These are phyloP conservation scores for Eucalyptus lansdowneana DNA, from an alignment of 345 rosid species.

Conservation along the genomic window DNA sequence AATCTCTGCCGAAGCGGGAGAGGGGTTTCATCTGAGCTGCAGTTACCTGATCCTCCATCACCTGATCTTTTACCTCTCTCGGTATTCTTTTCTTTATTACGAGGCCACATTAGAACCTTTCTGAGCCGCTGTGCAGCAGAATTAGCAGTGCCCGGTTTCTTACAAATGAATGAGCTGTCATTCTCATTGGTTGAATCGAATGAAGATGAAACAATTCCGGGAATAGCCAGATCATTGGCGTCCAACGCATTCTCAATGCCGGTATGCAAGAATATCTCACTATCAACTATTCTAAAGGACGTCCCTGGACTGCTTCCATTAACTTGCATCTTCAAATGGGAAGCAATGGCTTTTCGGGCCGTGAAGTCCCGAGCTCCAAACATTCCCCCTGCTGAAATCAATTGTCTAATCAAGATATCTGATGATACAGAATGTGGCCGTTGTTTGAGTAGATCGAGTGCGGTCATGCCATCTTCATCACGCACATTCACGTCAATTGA, in stretches of 20 bases:
- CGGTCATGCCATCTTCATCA: constrained; percentile 72
- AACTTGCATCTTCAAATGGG: constrained; percentile 68
- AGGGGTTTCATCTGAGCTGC: constrained; percentile 24
- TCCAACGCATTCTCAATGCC: constrained; percentile 41
- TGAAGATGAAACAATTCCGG: constrained; percentile 35
- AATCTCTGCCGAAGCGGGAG: constrained; percentile 65
- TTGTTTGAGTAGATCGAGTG: constrained; percentile 78
- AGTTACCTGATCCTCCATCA: constrained; percentile 7
- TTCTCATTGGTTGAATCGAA: constrained; percentile 27
- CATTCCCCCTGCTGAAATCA: constrained; percentile 84
- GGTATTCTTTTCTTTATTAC: not conserved
- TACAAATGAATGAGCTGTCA: constrained; percentile 14
- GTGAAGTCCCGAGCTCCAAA: constrained; percentile 51
- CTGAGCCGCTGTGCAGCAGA: constrained; percentile 50
- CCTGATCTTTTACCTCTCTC: constrained; percentile 21
- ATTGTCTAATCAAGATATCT: constrained; percentile 57
- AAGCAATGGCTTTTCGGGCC: constrained; percentile 63
- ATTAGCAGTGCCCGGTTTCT: constrained; percentile 18
- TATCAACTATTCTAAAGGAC: constrained; percentile 59
- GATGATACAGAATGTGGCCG: constrained; percentile 63
- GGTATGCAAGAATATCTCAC: constrained; percentile 62
- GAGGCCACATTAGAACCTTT: constrained; percentile 57
- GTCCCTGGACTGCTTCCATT: constrained; percentile 78
- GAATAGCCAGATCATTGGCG: constrained; percentile 19
- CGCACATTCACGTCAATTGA: constrained; percentile 55